Evolutionary conservation across 768 basidiomycete species (phyloP).

Genomic region (Russula ochroleuca): DNA sequence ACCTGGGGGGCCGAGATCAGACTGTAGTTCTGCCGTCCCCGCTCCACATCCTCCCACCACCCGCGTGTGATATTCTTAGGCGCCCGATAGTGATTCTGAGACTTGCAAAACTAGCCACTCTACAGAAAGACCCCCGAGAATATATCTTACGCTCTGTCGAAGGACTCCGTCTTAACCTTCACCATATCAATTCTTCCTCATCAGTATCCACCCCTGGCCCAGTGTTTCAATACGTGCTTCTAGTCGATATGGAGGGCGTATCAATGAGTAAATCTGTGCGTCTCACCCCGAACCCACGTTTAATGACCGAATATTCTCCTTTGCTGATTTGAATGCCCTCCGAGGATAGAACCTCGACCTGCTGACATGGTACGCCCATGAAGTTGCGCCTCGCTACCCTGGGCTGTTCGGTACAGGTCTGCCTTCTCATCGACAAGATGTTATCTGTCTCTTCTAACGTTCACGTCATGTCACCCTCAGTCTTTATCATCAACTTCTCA

Average conservation of each 20-base stretch:
- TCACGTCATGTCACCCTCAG: conserved; percentile 35
- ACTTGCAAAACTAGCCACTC: conserved; percentile 41
- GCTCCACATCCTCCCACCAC: conserved; percentile 44
- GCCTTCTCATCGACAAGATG: conserved; percentile 23
- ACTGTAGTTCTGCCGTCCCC: conserved; percentile 24
- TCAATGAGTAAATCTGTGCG: conserved; percentile 57
- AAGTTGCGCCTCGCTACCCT: conserved; percentile 66
- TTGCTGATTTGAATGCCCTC: conserved; percentile 18
- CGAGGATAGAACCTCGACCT: conserved; percentile 53
- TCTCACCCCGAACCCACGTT: conserved; percentile 19
- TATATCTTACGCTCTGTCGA: conserved; percentile 47
- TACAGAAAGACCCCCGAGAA: conserved; percentile 40
- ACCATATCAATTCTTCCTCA: conserved; percentile 41
- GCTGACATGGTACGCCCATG: conserved; percentile 58
- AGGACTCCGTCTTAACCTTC: conserved; percentile 52
- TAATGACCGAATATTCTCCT: conserved; percentile 23
- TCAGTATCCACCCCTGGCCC: conserved; percentile 31
- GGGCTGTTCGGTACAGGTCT: conserved; percentile 72
- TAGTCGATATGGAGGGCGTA: conserved; percentile 59
- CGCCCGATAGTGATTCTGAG: conserved; percentile 60
- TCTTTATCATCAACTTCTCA: conserved; percentile 68
- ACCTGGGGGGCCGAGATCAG: conserved; percentile 21
- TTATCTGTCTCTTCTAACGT: conserved; percentile 24
- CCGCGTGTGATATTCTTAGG: conserved; percentile 55
- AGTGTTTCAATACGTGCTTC: conserved; percentile 59